Conservation (phyloP, 1,284 basidiomycete genomes). For the Naganishia albida region DNA sequence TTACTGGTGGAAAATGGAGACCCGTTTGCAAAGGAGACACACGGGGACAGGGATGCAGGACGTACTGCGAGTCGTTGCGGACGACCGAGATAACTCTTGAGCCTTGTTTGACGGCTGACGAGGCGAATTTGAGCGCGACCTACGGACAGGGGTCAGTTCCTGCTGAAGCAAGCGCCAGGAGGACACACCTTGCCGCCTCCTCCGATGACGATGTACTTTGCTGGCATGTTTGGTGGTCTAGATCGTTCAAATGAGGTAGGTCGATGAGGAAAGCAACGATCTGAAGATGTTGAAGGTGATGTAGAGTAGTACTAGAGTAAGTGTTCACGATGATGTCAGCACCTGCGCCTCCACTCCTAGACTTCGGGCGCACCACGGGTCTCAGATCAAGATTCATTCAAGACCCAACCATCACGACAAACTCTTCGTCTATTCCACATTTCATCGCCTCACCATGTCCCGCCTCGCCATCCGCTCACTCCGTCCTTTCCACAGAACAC, state of each 20-base stretch:
- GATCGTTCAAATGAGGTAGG: neutral
- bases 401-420: neutral
- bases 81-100: constrained; percentile 64
- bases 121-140: constrained; percentile 63
- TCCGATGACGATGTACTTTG: constrained; percentile 48
- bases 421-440: neutral
- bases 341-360: constrained; percentile 12
- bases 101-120: constrained; percentile 53
- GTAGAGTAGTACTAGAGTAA: no score
- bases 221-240: constrained; percentile 14
- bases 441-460: neutral
- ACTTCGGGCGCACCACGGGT: neutral
- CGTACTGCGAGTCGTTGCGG: constrained; percentile 55
- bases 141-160: constrained; percentile 36
- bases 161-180: neutral
- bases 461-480: neutral
- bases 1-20: constrained; percentile 49
- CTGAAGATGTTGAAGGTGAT: no score
- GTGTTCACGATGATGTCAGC: no score
- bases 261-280: neutral
- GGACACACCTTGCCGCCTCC: constrained; percentile 45
- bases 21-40: neutral
- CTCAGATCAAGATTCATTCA: neutral
- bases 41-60: constrained; percentile 16
- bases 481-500: neutral